Evolutionary conservation across 768 basidiomycete species (phyloP).

Genomic region (Pulveroboletus ravenelii): DNA sequence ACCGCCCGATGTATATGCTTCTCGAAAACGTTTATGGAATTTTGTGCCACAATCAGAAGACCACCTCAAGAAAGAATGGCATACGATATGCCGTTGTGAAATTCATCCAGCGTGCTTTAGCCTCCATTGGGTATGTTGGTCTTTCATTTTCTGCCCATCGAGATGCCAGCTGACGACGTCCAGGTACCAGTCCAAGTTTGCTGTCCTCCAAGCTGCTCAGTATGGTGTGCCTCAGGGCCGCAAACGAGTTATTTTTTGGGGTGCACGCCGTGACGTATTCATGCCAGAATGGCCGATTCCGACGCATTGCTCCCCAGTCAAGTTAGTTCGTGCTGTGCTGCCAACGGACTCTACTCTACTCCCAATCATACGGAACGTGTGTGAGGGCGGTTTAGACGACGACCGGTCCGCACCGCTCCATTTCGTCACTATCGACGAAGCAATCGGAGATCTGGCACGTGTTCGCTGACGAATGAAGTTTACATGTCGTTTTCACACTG

Average conservation of each 20-base stretch:
- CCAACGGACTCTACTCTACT: constrained; percentile 40
- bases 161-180: not conserved
- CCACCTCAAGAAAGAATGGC: constrained; percentile 30
- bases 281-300: constrained; percentile 65
- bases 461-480: constrained; percentile 4
- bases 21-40: constrained; percentile 73
- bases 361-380: constrained; percentile 42
- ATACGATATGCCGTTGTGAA: constrained; percentile 61
- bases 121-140: constrained; percentile 56
- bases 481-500: constrained; percentile 2
- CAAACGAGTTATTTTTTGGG: constrained; percentile 64
- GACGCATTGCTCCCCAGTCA: constrained; percentile 45
- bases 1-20: constrained; percentile 57
- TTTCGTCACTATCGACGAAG: constrained; percentile 57
- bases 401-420: constrained; percentile 56
- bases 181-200: constrained; percentile 60
- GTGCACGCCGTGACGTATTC: constrained; percentile 50
- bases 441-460: constrained; percentile 66
- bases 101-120: constrained; percentile 54
- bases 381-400: constrained; percentile 22
- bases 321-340: constrained; percentile 34
- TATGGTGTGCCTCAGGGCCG: constrained; percentile 73
- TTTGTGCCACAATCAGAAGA: constrained; percentile 45
- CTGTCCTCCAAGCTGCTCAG: constrained; percentile 62
- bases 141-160: not conserved